Evolutionary conservation across 768 basidiomycete species (phyloP), one percentile per base, ranked within the genome.

Genomic region (Tephrocybe sp.): DNA sequence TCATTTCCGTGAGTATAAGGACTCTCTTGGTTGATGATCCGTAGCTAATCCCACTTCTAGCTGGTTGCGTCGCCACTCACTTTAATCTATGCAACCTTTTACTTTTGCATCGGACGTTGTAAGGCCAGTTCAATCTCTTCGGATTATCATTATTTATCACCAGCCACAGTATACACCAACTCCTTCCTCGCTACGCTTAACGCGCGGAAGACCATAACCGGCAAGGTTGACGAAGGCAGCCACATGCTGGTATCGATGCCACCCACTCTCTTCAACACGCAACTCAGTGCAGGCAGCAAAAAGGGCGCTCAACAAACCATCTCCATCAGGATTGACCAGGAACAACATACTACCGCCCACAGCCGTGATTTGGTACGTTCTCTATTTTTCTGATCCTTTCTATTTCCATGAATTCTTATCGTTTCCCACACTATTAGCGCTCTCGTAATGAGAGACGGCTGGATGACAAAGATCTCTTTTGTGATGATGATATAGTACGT

Each of bases 141-240:
- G n/a, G 30, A 6, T 8, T 17, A 36, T 26, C 11, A 26, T 23
- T 15, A 2, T 38, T 46, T 5, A 45, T 25, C 40, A 26, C 33
- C 26, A 1, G n/a, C 11, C 25, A 3, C 46, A 76, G 75, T 81
- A 14, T 81, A 81, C 57, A 73, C 73, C 45, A 81, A 80, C 58
- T 75, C 78, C 3, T 73, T 81, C 40, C 66, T 81, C 12, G 78
- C 77, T 1, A 80, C 79, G 3, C 64, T 81, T 24, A 82, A 81
- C 50, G 75, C 75, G 4, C 72, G 78, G 3, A 65, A 68, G 45
- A 63, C 59, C 25, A 64, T 80, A 45, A 62, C 68, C 1, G 59
- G 63, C 46, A 53, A 61, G 33, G 51, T 64, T 30, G 64, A 69
- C 40, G 63, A 67, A 20, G 48, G 60, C 30, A 61, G 66, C 56